These are phyloP conservation scores for Aspergillus sp. DNA, from an alignment of 2,329 filamentous ascomycete genomes.

Conservation along the genomic window DNA sequence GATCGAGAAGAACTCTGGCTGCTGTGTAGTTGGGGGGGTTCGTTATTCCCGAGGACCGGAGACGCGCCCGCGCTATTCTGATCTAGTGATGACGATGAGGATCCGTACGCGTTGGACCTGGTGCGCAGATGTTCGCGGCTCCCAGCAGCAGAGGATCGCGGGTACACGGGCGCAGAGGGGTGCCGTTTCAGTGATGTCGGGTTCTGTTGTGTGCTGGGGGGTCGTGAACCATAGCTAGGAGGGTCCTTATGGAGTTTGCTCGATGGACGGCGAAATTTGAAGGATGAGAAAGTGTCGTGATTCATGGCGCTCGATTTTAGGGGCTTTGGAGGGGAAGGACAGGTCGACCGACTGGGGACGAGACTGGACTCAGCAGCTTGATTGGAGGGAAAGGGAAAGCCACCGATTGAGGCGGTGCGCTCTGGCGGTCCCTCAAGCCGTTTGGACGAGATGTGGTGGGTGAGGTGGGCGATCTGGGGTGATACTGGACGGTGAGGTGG, in stretches of 20 bases:
- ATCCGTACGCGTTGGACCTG: constrained; percentile 48
- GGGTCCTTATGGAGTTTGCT: constrained; percentile 48
- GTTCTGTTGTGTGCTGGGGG: constrained; percentile 46
- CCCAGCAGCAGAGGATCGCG: constrained; percentile 41
- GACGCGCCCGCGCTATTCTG: constrained; percentile 43
- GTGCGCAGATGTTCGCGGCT: constrained; percentile 46
- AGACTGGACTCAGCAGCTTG: constrained; percentile 18
- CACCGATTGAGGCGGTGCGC: constrained; percentile 27
- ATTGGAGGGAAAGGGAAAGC: constrained; percentile 25
- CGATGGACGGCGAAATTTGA: constrained; percentile 42
- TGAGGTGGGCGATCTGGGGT: constrained; percentile 9
- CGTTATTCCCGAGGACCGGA: constrained; percentile 35
- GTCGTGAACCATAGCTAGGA: constrained; percentile 41
- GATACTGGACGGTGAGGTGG: constrained; percentile 21
- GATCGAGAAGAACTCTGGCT: constrained; percentile 29
- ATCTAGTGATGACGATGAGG: constrained; percentile 50
- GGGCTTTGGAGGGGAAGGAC: constrained; percentile 27
- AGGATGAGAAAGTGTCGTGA: constrained; percentile 36
- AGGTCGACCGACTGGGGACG: constrained; percentile 19
- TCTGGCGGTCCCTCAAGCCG: constrained; percentile 20
- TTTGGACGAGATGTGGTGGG: constrained; percentile 14
- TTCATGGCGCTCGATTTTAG: constrained; percentile 36
- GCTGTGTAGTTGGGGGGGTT: constrained; percentile 29
- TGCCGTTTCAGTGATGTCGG: constrained; percentile 46
- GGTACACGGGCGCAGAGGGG: constrained; percentile 48